Base-by-base conservation (phyloP, 2,329 filamentous ascomycete species). In the Macrophomina pseudophaseolina region DNA sequence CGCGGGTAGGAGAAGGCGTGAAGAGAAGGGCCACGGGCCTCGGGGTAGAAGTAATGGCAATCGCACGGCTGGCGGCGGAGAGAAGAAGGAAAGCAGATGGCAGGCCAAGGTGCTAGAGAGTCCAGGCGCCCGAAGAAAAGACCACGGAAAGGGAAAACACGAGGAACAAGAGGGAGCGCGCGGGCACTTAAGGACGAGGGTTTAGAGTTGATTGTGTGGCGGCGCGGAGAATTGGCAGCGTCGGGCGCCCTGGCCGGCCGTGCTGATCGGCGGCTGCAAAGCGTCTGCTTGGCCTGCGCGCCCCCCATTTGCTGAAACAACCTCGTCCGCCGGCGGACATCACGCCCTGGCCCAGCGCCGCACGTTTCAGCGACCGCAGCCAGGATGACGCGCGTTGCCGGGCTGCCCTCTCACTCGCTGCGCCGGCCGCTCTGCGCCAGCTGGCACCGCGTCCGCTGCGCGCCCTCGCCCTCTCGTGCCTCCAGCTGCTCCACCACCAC, bases 141-240 rank as follows among this genome's bases (percentile, higher is more conserved):
- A 62, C 42, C 58, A 46, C 40, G 42, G 18, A 48, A 48, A 35
- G 16, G 56, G 40, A 48, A 35, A 35, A 23, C 58, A 40, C 32
- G 30, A 49, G 8, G 16, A 38, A 38, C 23, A 28, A 23, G 6
- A 46, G 58, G 32, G 58, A 6, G n/a, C 8, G 32, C 11, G 44
- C 58, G 44, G 58, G 28, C 58, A 62, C 58, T 62, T 62, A 62
- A 62, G 58, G 16, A 30, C 58, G 42, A 38, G 44, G 58, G 58
- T 62, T 62, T 62, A 62, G 58, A 30, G 58, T 62, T 62, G 58
- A 62, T 62, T 62, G 58, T 35, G 58, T 49, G 58, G 58, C 58
- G 58, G 58, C 58, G 58, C 58, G 58, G 58, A 49, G 58, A 62
- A 62, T 49, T 62, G 58, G 32, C 52, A 35, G 11, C 35, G 32